A percentile compares a stretch with the other conserved stretches of the same genome.
Evolutionary conservation across 345 rosid species (phyloP).

Genomic region (Microcos paniculata): DNA sequence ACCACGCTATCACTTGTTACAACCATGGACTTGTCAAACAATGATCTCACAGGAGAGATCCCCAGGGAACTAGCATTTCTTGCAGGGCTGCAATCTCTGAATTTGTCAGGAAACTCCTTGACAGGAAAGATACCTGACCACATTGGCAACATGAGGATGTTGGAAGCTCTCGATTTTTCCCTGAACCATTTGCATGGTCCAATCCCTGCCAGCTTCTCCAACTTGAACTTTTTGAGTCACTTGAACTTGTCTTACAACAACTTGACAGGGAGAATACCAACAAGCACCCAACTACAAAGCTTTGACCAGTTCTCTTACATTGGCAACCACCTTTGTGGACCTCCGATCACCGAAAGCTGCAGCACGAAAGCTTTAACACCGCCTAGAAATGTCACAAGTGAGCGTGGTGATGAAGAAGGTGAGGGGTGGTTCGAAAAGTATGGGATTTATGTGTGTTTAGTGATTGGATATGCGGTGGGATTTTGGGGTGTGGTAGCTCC

Average conservation of each 20-base stretch:
- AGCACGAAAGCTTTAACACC: too few species aligned
- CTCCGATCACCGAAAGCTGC: neutral
- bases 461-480: slow-evolving; percentile 9
- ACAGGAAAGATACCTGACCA: neutral
- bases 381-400: neutral
- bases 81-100: neutral
- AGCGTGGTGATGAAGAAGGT: neutral
- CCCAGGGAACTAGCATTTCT: slow-evolving; percentile 12
- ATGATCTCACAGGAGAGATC: slow-evolving; percentile 10
- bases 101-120: slow-evolving; percentile 3
- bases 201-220: slow-evolving; percentile 15
- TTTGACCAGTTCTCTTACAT: slow-evolving; percentile 10
- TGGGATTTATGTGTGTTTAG: slow-evolving; percentile 13
- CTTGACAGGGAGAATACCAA: slow-evolving; percentile 20
- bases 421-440: neutral
- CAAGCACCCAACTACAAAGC: slow-evolving; percentile 25
- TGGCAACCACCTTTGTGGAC: slow-evolving; percentile 21
- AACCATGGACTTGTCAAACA: neutral
- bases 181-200: neutral
- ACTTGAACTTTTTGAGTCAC: slow-evolving; percentile 22
- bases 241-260: slow-evolving; percentile 27
- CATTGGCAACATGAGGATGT: neutral
- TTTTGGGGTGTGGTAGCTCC: slow-evolving; percentile 9
- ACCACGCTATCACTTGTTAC: neutral
- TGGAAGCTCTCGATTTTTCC: slow-evolving; percentile 14